A percentile compares a stretch with the other conserved stretches of the same genome.
Evolutionary conservation across 1,284 basidiomycete species (phyloP).

Genomic region (Cutaneotrichosporon dermatis): DNA sequence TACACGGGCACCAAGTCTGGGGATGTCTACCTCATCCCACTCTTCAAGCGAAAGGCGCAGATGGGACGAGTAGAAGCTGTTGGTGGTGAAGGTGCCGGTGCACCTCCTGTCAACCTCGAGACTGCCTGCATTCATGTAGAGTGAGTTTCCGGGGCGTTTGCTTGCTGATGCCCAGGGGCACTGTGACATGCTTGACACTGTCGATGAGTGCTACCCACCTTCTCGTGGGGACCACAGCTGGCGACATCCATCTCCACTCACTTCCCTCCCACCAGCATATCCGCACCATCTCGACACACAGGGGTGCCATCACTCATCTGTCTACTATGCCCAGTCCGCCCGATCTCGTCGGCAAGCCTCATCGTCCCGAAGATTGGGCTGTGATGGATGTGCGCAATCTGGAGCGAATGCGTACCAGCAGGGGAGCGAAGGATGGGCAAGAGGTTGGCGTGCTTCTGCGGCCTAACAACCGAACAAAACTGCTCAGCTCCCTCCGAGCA

Average conservation of each 20-base stretch:
- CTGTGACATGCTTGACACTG: constrained; percentile 66
- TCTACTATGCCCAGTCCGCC: constrained; percentile 72
- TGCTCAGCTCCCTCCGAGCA: background rate
- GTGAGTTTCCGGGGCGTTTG: background rate
- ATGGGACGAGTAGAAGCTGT: constrained; percentile 59
- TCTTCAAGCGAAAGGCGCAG: constrained; percentile 62
- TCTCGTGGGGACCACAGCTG: constrained; percentile 66
- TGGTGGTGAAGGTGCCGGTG: constrained; percentile 63
- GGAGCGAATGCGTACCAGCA: constrained; percentile 43
- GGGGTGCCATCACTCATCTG: constrained; percentile 70
- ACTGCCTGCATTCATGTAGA: constrained; percentile 7
- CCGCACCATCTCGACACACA: constrained; percentile 65
- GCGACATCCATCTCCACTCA: constrained; percentile 77
- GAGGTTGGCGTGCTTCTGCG: constrained; percentile 32
- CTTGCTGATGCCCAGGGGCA: constrained; percentile 41
- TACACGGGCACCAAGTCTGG: constrained; percentile 73
- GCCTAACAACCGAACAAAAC: background rate
- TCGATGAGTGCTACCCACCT: constrained; percentile 70
- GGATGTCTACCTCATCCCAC: constrained; percentile 70
- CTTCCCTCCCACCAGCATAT: constrained; percentile 84
- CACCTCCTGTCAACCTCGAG: constrained; percentile 61
- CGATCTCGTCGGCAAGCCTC: constrained; percentile 62
- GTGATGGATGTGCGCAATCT: constrained; percentile 45
- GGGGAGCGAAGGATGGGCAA: constrained; percentile 31
- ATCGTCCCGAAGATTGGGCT: constrained; percentile 27